These are phyloP conservation scores for Uronychia setigera DNA, from an alignment of 73 alveolate genomes.

Conservation along the genomic window DNA sequence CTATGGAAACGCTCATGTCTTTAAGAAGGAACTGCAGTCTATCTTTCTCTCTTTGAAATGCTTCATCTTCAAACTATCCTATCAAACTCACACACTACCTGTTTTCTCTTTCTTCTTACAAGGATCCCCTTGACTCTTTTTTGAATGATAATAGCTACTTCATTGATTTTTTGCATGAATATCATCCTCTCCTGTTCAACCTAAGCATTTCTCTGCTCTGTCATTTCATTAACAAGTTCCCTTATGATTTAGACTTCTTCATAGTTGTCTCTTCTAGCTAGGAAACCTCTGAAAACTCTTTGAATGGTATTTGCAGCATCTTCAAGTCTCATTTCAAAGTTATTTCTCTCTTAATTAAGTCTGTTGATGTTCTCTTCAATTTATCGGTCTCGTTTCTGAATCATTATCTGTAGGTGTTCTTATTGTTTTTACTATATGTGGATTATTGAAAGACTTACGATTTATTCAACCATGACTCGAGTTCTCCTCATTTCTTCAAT, in stretches of 20 bases:
- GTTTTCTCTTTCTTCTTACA: background rate
- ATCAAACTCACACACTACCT: background rate
- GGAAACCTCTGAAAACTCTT: background rate
- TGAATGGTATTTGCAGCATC: background rate
- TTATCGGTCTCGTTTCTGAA: background rate
- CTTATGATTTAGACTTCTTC: background rate
- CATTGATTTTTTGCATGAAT: background rate
- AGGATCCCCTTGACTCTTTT: background rate
- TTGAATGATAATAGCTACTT: background rate
- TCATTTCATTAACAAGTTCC: background rate
- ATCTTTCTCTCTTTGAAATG: background rate
- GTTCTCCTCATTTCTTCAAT: background rate
- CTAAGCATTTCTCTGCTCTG: background rate
- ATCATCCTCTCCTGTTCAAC: background rate
- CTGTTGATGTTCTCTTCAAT: background rate
- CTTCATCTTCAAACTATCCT: background rate
- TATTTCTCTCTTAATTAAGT: background rate
- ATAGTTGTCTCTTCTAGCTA: background rate
- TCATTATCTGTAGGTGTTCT: background rate
- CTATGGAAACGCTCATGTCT: background rate
- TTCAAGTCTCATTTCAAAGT: background rate
- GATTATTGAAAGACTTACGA: background rate
- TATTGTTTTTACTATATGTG: background rate
- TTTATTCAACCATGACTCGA: background rate
- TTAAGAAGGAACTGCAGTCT: background rate